phyloP scores from a whole-genome alignment of 495 filamentous ascomycete genomes.

The Tetracladium setigerum region DNA sequence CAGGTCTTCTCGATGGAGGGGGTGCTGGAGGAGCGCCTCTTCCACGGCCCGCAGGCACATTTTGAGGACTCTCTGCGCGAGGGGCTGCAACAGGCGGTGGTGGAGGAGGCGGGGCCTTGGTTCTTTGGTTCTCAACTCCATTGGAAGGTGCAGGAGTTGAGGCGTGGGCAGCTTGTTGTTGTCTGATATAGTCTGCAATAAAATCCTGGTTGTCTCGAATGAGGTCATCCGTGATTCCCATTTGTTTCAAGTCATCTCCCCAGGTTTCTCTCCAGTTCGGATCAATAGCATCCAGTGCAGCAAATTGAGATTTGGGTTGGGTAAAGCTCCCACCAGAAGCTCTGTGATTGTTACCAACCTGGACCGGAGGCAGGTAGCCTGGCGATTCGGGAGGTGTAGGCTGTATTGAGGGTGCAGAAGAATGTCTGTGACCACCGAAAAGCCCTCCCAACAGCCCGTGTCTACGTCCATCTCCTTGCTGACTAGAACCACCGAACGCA shows the following conservation, averaged over 20 bases:
- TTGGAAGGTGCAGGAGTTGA: constrained; percentile 21
- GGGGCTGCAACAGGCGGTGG: constrained; percentile 36
- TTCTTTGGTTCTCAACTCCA: constrained; percentile 39
- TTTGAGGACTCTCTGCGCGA: constrained; percentile 20
- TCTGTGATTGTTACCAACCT: constrained; percentile 17
- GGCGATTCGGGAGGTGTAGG: constrained; percentile 37
- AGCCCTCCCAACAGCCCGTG: constrained; percentile 54
- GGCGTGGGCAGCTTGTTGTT: constrained; percentile 51
- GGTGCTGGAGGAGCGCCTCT: constrained; percentile 75
- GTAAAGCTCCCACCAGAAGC: constrained; percentile 33
- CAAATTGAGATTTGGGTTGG: constrained; percentile 40
- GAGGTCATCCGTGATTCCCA: constrained; percentile 90
- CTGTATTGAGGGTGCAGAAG: constrained; percentile 43
- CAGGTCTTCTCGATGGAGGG: constrained; percentile 63
- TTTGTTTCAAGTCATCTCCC: constrained; percentile 65
- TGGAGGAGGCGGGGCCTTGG: constrained; percentile 51
- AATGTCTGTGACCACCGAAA: constrained; percentile 62
- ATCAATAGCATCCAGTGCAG: constrained; percentile 74
- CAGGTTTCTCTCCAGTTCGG: constrained; percentile 78
- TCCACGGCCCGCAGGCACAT: constrained; percentile 9
- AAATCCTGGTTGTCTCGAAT: constrained; percentile 91
- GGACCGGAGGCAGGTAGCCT: constrained; percentile 40
- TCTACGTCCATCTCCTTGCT: constrained; percentile 33
- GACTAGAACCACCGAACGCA: constrained; percentile 58
- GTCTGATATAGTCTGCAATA: constrained; percentile 82